Conservation (phyloP, 2,329 filamentous ascomycete genomes). For the Penicillium sp. region DNA sequence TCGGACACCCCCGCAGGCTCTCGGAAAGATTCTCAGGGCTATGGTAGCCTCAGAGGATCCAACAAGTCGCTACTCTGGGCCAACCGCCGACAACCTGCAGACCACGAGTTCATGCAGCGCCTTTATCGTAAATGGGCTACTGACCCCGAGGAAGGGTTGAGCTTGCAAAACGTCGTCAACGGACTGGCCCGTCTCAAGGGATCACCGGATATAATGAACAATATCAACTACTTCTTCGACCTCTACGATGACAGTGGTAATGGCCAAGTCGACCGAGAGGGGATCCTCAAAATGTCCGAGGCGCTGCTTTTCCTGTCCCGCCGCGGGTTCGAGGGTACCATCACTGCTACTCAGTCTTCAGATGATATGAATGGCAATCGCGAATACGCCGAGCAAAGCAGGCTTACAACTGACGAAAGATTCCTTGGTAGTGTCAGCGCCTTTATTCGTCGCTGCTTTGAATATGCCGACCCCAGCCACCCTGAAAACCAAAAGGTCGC, state of each 20-base stretch:
- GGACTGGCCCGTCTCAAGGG: constrained; percentile 90
- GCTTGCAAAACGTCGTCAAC: constrained; percentile 83
- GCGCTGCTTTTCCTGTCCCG: constrained; percentile 87
- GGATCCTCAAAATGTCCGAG: constrained; percentile 90
- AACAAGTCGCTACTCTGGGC: constrained; percentile 50
- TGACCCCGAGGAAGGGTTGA: constrained; percentile 69
- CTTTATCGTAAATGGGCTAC: constrained; percentile 86
- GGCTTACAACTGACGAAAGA: constrained; percentile 68
- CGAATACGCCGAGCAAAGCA: constrained; percentile 36
- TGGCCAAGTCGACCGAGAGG: constrained; percentile 88
- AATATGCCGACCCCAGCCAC: constrained; percentile 92
- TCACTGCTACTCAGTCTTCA: constrained; percentile 60
- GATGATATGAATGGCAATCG: constrained; percentile 47
- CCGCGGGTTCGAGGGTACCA: constrained; percentile 71
- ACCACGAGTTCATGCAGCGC: constrained; percentile 89
- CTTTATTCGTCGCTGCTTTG: constrained; percentile 93
- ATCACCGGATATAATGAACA: constrained; percentile 92
- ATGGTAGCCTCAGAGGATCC: constrained; percentile 52
- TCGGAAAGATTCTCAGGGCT: constrained; percentile 46
- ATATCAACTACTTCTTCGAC: constrained; percentile 96
- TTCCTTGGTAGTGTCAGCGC: constrained; percentile 91
- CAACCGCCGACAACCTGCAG: constrained; percentile 64
- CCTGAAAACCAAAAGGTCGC: constrained; percentile 52
- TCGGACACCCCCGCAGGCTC: constrained; percentile 71
- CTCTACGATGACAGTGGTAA: constrained; percentile 91